phyloP scores from a whole-genome alignment of 2,329 filamentous ascomycete species.

The Fusarium coffeatum region DNA sequence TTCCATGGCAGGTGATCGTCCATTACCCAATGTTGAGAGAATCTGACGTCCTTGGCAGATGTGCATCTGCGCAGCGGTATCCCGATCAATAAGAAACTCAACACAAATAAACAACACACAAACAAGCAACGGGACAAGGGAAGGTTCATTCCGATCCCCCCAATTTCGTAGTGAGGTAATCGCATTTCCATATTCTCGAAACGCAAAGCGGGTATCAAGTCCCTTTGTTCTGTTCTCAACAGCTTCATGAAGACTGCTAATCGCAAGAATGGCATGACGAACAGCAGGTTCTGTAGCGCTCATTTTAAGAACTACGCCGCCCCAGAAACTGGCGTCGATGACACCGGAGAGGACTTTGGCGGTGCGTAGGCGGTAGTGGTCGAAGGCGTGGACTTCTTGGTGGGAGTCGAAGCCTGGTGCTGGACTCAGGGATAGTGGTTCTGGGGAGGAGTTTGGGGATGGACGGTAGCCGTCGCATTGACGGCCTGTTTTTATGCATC shows the following conservation, averaged over 20 bases:
- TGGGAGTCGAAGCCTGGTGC: conserved; percentile 37
- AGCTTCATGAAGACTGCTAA: conserved; percentile 60
- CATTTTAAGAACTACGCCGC: conserved; percentile 58
- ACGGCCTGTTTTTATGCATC: conserved; percentile 66
- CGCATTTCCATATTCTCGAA: conserved; percentile 60
- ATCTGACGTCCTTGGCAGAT: conserved; percentile 58
- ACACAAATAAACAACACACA: conserved; percentile 65
- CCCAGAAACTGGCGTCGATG: conserved; percentile 59
- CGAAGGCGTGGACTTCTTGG: conserved; percentile 47
- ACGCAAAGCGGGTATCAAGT: conserved; percentile 42
- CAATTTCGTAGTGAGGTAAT: conserved; percentile 57
- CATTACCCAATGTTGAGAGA: conserved; percentile 50
- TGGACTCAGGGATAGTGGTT: conserved; percentile 28
- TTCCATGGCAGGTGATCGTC: conserved; percentile 49
- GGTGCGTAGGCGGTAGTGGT: conserved; percentile 52
- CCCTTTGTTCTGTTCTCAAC: conserved; percentile 38
- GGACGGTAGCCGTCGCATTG: conserved; percentile 66
- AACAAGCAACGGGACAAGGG: conserved; percentile 55
- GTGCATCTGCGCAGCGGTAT: conserved; percentile 58
- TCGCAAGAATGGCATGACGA: conserved; percentile 61
- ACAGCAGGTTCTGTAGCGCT: conserved; percentile 59
- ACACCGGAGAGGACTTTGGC: conserved; percentile 57
- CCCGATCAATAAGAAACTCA: conserved; percentile 65
- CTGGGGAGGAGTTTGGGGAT: conserved; percentile 30
- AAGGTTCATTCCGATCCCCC: conserved; percentile 46